phyloP scores from a whole-genome alignment of 179 eudicot species.

The Carnegiea gigantea region DNA sequence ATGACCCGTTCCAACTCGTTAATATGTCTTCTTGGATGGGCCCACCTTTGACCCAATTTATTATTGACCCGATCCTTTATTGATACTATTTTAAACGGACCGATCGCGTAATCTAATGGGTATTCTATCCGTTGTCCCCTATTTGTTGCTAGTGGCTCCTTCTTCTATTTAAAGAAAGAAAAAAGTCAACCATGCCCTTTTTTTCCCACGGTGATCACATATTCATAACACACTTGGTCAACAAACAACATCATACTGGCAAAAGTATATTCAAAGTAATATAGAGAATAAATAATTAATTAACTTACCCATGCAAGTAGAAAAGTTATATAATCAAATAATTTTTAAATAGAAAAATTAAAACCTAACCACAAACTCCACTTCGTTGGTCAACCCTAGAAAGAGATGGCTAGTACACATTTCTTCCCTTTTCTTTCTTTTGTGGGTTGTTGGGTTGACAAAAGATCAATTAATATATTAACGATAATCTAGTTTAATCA shows the following conservation, averaged over 20 bases:
- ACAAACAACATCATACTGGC: background rate
- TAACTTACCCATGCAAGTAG: background rate
- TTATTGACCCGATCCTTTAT: no score
- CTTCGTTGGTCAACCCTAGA: background rate
- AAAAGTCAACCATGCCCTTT: no score
- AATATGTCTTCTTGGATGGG: no score
- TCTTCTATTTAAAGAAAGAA: no score
- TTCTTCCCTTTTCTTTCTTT: background rate
- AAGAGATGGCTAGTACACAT: background rate
- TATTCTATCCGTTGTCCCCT: no score
- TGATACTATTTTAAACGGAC: no score
- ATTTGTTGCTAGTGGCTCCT: no score
- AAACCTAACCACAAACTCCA: background rate
- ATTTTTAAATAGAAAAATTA: background rate
- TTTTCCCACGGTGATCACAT: background rate
- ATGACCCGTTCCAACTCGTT: no score
- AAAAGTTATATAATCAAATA: background rate
- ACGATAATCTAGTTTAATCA: conserved; percentile 5
- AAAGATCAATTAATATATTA: background rate
- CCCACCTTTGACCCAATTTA: no score
- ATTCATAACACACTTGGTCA: background rate
- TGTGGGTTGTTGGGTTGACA: conserved; percentile 4
- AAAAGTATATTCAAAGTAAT: background rate
- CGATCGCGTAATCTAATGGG: no score
- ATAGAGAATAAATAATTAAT: background rate